Evolutionary conservation across 2,329 filamentous ascomycete genomes (phyloP).

Genomic region (Apiospora hydei): DNA sequence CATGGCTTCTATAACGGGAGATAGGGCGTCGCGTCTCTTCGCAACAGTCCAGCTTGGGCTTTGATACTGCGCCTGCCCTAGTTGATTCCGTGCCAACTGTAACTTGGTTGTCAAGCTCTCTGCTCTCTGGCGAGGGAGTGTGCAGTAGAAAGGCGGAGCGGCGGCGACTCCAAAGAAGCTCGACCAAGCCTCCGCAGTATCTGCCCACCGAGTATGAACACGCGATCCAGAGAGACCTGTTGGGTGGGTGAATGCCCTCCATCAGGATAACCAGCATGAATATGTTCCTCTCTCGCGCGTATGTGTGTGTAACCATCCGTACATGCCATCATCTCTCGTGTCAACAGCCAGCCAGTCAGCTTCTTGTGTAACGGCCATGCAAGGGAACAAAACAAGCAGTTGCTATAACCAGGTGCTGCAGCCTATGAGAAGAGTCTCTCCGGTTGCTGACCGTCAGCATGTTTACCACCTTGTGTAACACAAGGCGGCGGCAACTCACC

Average conservation of each 20-base stretch:
- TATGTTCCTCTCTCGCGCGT: not conserved
- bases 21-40: not conserved
- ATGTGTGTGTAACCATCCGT: slow-evolving; percentile 8
- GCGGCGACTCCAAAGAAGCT: not conserved
- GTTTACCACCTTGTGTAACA: not conserved
- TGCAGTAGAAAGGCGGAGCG: not conserved
- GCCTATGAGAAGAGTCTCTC: slow-evolving; percentile 9
- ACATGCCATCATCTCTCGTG: not conserved
- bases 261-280: not conserved
- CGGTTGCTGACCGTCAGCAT: not conserved
- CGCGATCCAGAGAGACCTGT: not conserved
- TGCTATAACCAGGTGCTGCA: not conserved
- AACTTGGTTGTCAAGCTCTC: not conserved
- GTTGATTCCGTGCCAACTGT: not conserved
- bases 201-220: not conserved
- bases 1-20: not conserved
- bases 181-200: not conserved
- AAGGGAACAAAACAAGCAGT: not conserved
- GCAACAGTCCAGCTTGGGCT: not conserved
- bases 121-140: not conserved
- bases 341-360: not conserved
- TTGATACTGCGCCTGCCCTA: too few species aligned
- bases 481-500: not conserved
- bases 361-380: not conserved
- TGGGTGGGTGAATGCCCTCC: not conserved